Base-by-base conservation (phyloP, 345 rosid species). In the Gossypium stocksii region DNA sequence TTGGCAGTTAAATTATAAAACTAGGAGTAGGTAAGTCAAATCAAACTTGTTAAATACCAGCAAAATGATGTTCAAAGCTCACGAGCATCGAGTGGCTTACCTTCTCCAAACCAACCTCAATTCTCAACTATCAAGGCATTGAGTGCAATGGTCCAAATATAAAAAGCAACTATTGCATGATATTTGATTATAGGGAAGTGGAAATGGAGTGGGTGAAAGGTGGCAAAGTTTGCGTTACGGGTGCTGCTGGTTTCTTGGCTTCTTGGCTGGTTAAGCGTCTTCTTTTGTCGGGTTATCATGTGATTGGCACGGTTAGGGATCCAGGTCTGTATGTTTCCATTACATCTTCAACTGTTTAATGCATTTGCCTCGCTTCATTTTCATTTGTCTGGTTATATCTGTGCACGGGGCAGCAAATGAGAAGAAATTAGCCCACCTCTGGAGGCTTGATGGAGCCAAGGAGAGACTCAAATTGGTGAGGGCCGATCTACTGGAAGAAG, bases 181-280 rank as follows among this genome's bases (percentile, higher is more conserved):
- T 19, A 48, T 22, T 48, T 2, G n/a, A 46, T 25, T 0, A 19
- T 1, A 48, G 72, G 20, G 2, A 49, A 10, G 15, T 19, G 29
- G 63, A 38, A 22, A 73, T 73, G 76, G 69, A 61, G 27, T 12
- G 16, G 25, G 54, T 45, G 4, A 48, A 73, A 48, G 90, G 7
- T 34, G 41, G 87, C 25, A 89, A 82, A 81, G 94, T 92, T 7
- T 94, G 98, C 77, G 97, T 94, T 16, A 94, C 98, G 0, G 98
- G 97, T 3, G 94, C 97, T 72, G 81, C 98, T 57, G 98, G 98
- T 29, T 94, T 83, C 80, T 81, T 94, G 27, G 97, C 98, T 51
- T 89, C 97, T 62, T 94, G 97, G 97, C 89, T 94, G 23, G 84
- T 91, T 44, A 94, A 92, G 87, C 86, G 95, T 27, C 93, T 94